Conservation (phyloP, 257 asterid species). For the Ehretia macrophylla region DNA sequence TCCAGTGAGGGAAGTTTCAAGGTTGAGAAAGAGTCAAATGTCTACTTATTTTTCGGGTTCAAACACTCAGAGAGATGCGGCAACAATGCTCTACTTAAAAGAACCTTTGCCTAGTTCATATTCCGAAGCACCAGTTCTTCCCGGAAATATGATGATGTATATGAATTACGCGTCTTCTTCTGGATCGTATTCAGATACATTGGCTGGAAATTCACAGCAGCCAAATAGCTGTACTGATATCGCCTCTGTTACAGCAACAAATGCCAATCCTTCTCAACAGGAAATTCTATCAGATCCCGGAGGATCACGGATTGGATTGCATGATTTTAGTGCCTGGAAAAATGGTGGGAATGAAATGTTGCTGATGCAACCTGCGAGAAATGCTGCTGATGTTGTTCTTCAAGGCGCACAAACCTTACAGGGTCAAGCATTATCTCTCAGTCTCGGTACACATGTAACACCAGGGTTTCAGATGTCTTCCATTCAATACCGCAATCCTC, state of each 20-base stretch:
- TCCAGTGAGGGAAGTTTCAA: conserved; percentile 12
- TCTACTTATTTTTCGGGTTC: conserved; percentile 53
- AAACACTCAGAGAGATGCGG: too few species aligned
- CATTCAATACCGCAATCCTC: conserved; percentile 36
- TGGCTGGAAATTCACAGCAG: conserved; percentile 32
- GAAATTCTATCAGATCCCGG: conserved; percentile 45
- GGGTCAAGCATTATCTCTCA: conserved; percentile 76
- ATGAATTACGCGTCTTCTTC: conserved; percentile 62
- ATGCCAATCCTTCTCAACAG: conserved; percentile 38
- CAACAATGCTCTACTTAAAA: conserved; percentile 50
- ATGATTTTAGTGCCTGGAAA: conserved; percentile 47
- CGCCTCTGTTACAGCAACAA: conserved; percentile 29
- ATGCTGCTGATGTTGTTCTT: conserved; percentile 28
- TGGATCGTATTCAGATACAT: conserved; percentile 36
- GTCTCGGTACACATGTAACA: conserved; percentile 57
- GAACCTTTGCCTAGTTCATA: conserved; percentile 44
- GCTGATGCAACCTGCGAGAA: conserved; percentile 30
- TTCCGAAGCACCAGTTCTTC: too few species aligned
- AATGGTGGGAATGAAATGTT: conserved; percentile 40
- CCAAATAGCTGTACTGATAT: conserved; percentile 30
- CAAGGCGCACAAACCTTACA: conserved; percentile 36
- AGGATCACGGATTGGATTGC: conserved; percentile 33
- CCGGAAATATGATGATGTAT: conserved; percentile 47
- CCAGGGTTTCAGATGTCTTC: conserved; percentile 41
- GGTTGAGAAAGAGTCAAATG: conserved; percentile 28